Percentiles rank a stretch among this genome's conserved stretches.
Evolutionary conservation across 2,329 filamentous ascomycete species (phyloP).

Genomic region (Ambrosiella beaveri): DNA sequence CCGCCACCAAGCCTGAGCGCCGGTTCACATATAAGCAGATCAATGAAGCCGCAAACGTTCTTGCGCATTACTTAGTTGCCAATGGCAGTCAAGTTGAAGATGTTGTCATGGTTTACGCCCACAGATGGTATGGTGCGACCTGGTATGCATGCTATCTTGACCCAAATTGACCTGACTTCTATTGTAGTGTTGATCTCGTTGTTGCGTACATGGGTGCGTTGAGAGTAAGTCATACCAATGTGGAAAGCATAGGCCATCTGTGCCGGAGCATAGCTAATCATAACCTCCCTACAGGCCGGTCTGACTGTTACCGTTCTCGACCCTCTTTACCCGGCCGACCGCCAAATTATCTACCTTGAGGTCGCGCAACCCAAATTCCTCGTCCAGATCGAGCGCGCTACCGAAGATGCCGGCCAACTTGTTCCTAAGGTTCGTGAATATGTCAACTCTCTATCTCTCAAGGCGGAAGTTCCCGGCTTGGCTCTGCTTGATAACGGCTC

Average conservation of each 20-base stretch:
- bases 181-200: slow-evolving; percentile 37
- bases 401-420: slow-evolving; percentile 37
- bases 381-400: slow-evolving; percentile 56
- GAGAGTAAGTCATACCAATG: slow-evolving; percentile 15
- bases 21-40: slow-evolving; percentile 75
- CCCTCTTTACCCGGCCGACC: slow-evolving; percentile 55
- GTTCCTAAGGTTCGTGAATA: slow-evolving; percentile 38
- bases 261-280: slow-evolving; percentile 14
- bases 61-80: slow-evolving; percentile 63
- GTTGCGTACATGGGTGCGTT: slow-evolving; percentile 61
- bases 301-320: slow-evolving; percentile 54
- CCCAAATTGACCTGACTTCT: not conserved
- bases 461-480: slow-evolving; percentile 58
- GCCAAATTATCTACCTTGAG: slow-evolving; percentile 47
- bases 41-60: slow-evolving; percentile 61
- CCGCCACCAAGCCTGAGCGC: slow-evolving; percentile 32
- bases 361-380: slow-evolving; percentile 58
- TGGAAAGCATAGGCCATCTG: too few species aligned
- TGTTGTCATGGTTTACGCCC: slow-evolving; percentile 83
- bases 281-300: slow-evolving; percentile 35
- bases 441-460: slow-evolving; percentile 57
- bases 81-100: slow-evolving; percentile 62
- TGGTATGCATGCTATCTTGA: not conserved
- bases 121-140: slow-evolving; percentile 42
- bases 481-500: slow-evolving; percentile 53